Evolutionary conservation across 352 stramenopile genomes (phyloP), one percentile per base, ranked within the genome.

Genomic region (Phytopythium cucurbitacearum): DNA sequence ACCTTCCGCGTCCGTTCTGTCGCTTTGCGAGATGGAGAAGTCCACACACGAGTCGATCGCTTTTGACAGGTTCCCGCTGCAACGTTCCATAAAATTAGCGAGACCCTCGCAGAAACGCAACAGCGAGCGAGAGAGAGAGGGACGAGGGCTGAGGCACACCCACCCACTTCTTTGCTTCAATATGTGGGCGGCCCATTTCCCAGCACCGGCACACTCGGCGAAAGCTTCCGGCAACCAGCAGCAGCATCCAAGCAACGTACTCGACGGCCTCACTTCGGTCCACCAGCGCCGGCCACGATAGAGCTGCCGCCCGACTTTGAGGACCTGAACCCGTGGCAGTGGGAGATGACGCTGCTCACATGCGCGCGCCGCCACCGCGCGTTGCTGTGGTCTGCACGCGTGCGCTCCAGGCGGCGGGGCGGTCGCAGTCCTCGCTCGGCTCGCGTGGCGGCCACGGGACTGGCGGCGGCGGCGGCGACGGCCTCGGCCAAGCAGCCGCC

Each of bases 341-440:
- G 67, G 67, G 73, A 87, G 51, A 85, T 87, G 76, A 72, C 76
- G 47, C 59, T 87, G 40, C 69, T 87, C 41, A 74, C 59, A 47
- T 85, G 64, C 52, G 62, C 71, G 50, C 71, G 67, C 35, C 73
- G 76, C 34, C 63, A 87, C 57, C 76, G 76, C 46, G 68, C 71
- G 40, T 62, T 81, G 48, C 62, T 79, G 45, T 79, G 57, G 66
- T 71, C 75, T 43, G 59, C 60, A 34, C 66, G 66, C 40, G 40
- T 57, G 32, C 48, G 73, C 40, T 48, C 40, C 15, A 21, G 42
- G 21, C 58, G 61, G 37, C 44, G 52, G 9, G 42, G 41, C 33
- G 51, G 55, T 12, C 53, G 54, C 8, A 12, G 57, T 35, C n/a
- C 39, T 15, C 21, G 48, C 11, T 10, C 33, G 2, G 62, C 53